phyloP scores from a whole-genome alignment of 768 basidiomycete species.

The Lactifluus subvellereus region DNA sequence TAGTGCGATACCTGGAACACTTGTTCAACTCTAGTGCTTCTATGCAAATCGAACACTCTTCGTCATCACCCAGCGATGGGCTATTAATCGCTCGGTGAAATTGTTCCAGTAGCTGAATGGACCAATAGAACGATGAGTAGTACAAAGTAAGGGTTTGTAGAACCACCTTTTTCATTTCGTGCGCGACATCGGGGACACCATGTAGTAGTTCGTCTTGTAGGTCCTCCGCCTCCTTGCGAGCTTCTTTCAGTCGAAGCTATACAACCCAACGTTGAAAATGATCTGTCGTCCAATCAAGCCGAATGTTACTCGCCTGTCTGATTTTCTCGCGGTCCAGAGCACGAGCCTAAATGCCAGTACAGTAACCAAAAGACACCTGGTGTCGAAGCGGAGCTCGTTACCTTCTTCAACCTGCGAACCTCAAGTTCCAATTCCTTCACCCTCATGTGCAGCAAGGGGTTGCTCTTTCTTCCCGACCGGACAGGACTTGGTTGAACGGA shows the following conservation, averaged over 20 bases:
- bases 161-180: conserved; percentile 40
- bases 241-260: conserved; percentile 33
- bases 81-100: conserved; percentile 38
- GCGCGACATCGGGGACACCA: conserved; percentile 32
- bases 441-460: conserved; percentile 21
- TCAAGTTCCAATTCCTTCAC: conserved; percentile 25
- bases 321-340: conserved; percentile 10
- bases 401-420: conserved; percentile 29
- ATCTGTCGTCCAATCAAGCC: conserved; percentile 6
- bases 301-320: not conserved
- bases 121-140: not conserved
- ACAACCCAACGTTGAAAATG: not conserved
- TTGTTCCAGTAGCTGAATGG: conserved; percentile 35
- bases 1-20: conserved; percentile 30
- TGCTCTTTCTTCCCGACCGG: conserved; percentile 10
- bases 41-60: conserved; percentile 38
- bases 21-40: conserved; percentile 32
- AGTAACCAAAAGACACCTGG: not conserved
- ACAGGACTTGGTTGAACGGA: conserved; percentile 5
- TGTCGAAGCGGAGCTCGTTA: conserved; percentile 11
- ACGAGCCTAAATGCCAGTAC: conserved; percentile 16
- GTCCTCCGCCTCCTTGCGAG: conserved; percentile 36
- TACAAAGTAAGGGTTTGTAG: not conserved
- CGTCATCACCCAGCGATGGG: conserved; percentile 34
- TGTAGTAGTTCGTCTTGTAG: conserved; percentile 30